Conservation (phyloP, 164 flowering plant species). For the grape (Vitis vinifera) region DNA sequence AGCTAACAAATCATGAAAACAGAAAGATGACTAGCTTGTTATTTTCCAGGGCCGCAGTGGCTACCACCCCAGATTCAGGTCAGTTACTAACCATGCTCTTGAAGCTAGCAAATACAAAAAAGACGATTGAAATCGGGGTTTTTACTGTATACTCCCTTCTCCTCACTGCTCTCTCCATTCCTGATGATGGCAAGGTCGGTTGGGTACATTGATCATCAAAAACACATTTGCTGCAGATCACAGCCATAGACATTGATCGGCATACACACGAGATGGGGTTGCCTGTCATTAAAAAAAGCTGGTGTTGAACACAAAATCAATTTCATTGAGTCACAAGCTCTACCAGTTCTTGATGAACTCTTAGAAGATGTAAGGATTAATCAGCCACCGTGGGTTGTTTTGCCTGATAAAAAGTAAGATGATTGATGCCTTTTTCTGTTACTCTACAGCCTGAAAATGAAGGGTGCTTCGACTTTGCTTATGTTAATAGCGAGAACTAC, state of each 20-base stretch:
- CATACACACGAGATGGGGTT: slow-evolving; percentile 1
- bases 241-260: slow-evolving; percentile 41
- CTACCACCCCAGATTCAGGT: slow-evolving; percentile 44
- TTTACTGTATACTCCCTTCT: slow-evolving; percentile 63
- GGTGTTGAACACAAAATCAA: too few species aligned
- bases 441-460: too few species aligned
- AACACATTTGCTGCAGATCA: slow-evolving; percentile 22
- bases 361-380: too few species aligned
- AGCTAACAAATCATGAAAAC: too few species aligned
- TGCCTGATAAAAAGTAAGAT: too few species aligned
- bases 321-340: too few species aligned
- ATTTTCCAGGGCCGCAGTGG: background rate
- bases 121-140: slow-evolving; percentile 53
- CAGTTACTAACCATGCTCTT: slow-evolving; percentile 43
- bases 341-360: too few species aligned
- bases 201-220: background rate
- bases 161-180: slow-evolving; percentile 50
- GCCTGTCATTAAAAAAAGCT: too few species aligned
- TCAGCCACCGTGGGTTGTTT: too few species aligned
- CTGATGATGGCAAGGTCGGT: slow-evolving; percentile 40
- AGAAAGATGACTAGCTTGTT: slow-evolving; percentile 17
- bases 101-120: slow-evolving; percentile 49
- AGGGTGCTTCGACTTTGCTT: too few species aligned
- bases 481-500: too few species aligned
- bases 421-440: too few species aligned